Conservation (phyloP, 306 rosid species). For the apple (Malus domestica) region ASM211411v1 NC_041799.1:41126001-41126500, state of each 20-base stretch:
- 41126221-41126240: background rate
- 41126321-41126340: background rate
- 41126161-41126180: background rate
- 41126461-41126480: too few relatives aligned
- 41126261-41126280: too few relatives aligned
- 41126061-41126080: background rate
- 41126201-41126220: background rate
- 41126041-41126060: background rate
- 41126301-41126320: background rate
- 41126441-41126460: too few relatives aligned
- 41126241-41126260: too few relatives aligned
- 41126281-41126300: too few relatives aligned
- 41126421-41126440: too few relatives aligned
- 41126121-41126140: background rate
- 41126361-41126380: too few relatives aligned
- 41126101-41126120: background rate
- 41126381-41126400: too few relatives aligned
- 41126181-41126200: background rate
- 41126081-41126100: background rate
- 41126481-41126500: too few relatives aligned
- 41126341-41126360: too few relatives aligned
- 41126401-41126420: too few relatives aligned
- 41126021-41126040: conserved; percentile 32
- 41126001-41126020: conserved; percentile 25
- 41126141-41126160: background rate